These are phyloP conservation scores for Penicillium sp. DNA, from an alignment of 2,329 filamentous ascomycete species.

Conservation along the genomic window DNA sequence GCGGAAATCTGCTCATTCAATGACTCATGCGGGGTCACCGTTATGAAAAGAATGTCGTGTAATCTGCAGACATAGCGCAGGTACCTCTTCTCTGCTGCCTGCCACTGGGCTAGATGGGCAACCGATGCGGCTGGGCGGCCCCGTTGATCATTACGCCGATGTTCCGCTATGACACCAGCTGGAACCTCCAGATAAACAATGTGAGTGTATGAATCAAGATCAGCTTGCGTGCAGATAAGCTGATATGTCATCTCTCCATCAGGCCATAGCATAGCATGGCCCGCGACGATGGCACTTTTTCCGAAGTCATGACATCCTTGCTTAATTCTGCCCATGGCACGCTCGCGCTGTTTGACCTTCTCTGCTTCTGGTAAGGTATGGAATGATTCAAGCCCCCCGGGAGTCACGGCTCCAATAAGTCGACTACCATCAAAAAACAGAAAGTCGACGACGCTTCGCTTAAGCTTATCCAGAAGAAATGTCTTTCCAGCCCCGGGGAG, in stretches of 20 bases:
- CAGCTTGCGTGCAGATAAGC: slow-evolving; percentile 46
- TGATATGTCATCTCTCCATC: slow-evolving; percentile 28
- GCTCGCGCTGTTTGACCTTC: slow-evolving; percentile 42
- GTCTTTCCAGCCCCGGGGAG: not conserved
- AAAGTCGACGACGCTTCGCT: slow-evolving; percentile 30
- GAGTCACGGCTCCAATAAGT: slow-evolving; percentile 44
- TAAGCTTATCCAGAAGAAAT: not conserved
- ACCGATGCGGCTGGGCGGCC: slow-evolving; percentile 35
- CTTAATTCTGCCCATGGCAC: slow-evolving; percentile 49
- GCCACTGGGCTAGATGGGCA: slow-evolving; percentile 49
- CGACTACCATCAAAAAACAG: slow-evolving; percentile 56
- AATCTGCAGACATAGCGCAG: slow-evolving; percentile 48
- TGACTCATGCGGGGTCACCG: slow-evolving; percentile 16
- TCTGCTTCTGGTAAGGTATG: slow-evolving; percentile 35
- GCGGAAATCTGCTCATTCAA: not conserved
- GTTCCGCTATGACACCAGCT: slow-evolving; percentile 38
- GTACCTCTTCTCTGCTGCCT: slow-evolving; percentile 45
- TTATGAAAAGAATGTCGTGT: slow-evolving; percentile 50
- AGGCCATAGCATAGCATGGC: slow-evolving; percentile 58
- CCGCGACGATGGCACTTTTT: slow-evolving; percentile 51
- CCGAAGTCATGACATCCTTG: slow-evolving; percentile 35
- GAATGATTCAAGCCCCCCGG: slow-evolving; percentile 53
- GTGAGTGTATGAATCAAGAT: slow-evolving; percentile 54
- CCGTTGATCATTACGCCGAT: slow-evolving; percentile 42
- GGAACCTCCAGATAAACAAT: slow-evolving; percentile 57